Base-by-base conservation (phyloP, 2,329 filamentous ascomycete species). In the Fusarium drepaniforme region DNA sequence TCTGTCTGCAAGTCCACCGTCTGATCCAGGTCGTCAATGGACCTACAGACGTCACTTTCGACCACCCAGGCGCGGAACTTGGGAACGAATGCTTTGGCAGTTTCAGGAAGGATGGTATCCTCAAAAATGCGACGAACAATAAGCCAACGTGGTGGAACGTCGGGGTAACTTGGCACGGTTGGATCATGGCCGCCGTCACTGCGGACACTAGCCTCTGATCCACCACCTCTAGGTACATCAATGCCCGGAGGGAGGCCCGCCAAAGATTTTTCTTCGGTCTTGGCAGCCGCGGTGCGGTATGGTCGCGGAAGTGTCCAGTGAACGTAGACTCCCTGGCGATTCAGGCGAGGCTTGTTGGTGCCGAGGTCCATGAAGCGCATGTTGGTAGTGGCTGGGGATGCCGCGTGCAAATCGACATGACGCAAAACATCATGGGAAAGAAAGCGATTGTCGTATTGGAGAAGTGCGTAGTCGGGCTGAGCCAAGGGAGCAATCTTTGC, bases 241-340 rank as follows among this genome's bases (percentile, higher is more conserved):
- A 15, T 5, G 13, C 33, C 33, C 13, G 33, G 33, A 35, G 33
- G 33, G 11, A 35, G 13, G 33, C 33, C 33, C 33, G 13, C 33
- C 33, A 15, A 35, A 15, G 33, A 5, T 33, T 46, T 1, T 40
- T 59, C 28, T 63, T 57, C 1, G 53, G 42, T 9, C 58, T 42
- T 4, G 71, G 57, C 1, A 74, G 67, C 56, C 1, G 65, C 21
- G 1, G 69, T 44, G 7, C 85, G 78, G 69, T 85, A 87, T 18
- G 76, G 38, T 0, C 80, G 80, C 0, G 85, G 85, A 0, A 87
- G 60, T 0, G 68, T 82, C 86, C 85, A 87, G 66, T 86, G 84
- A 0, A 87, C 38, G 60, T 87, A 86, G 12, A 78, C 83, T 2
- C 86, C 85, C 5, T 80, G 70, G 1, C 85, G 82, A 67, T 83